Conservation (phyloP, 352 stramenopile species). For the Blastocystis sp. region DNA sequence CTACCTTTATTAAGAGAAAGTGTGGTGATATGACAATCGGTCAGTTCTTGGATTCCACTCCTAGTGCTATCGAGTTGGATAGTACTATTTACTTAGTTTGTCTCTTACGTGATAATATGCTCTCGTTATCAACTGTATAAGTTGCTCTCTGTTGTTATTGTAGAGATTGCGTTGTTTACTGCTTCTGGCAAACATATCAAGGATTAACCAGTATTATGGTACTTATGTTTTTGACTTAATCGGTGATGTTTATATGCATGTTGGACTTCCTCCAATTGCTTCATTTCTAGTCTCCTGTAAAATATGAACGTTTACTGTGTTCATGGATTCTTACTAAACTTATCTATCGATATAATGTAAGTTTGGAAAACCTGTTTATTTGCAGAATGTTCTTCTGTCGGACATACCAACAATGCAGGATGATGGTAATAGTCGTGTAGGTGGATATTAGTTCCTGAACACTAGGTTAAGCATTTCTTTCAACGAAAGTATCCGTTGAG, state of each 20-base stretch:
- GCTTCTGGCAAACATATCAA: not conserved
- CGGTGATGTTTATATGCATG: not conserved
- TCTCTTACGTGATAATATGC: constrained; percentile 29
- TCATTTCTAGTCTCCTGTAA: constrained; percentile 16
- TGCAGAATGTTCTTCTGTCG: not conserved
- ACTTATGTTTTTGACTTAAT: constrained; percentile 12
- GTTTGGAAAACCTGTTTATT: not conserved
- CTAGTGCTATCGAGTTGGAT: not conserved
- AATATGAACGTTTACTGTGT: not conserved
- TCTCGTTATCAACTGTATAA: constrained; percentile 10
- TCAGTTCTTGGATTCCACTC: not conserved
- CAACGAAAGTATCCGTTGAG: too few relatives aligned
- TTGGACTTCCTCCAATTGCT: not conserved
- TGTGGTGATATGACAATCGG: not conserved
- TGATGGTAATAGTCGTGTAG: not conserved
- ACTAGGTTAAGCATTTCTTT: too few relatives aligned
- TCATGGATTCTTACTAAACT: constrained; percentile 8
- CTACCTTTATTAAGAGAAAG: not conserved
- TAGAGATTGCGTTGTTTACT: constrained; percentile 18
- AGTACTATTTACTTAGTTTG: not conserved
- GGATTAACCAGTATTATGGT: not conserved
- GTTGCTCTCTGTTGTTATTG: too few relatives aligned
- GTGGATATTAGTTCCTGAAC: too few relatives aligned
- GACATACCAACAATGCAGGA: not conserved
- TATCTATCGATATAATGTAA: not conserved